Percentiles rank a stretch among this genome's conserved stretches.
Conservation (phyloP, 129 eudicot genomes). For the Centrapalus pauciflorus region DNA sequence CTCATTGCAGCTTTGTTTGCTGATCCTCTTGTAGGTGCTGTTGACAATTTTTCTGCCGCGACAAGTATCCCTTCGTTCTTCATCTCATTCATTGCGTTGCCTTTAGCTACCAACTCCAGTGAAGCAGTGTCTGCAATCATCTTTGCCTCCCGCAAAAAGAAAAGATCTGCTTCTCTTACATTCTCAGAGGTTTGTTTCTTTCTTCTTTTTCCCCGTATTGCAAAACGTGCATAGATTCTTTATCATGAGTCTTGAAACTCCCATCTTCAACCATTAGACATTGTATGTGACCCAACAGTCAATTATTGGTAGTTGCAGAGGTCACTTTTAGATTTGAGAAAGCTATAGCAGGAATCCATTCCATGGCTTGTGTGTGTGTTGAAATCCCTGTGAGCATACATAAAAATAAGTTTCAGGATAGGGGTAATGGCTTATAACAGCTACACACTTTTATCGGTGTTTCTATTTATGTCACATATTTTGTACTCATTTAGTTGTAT, state of each 20-base stretch:
- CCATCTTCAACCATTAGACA: neutral
- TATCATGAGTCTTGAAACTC: neutral
- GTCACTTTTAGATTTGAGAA: neutral
- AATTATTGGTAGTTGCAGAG: neutral
- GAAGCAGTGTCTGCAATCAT: slow-evolving; percentile 95
- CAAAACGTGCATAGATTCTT: neutral
- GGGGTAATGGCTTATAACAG: no score
- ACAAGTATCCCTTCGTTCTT: slow-evolving; percentile 89
- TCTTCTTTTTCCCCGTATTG: neutral
- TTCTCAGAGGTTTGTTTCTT: slow-evolving; percentile 74
- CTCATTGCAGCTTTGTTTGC: slow-evolving; percentile 84
- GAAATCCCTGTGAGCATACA: neutral
- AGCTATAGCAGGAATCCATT: no score
- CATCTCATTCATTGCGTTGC: slow-evolving; percentile 84
- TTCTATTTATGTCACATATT: neutral
- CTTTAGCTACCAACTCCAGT: slow-evolving; percentile 88
- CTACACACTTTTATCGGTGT: no score
- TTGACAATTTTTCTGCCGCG: slow-evolving; percentile 73
- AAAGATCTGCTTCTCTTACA: slow-evolving; percentile 85
- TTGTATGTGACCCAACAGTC: neutral
- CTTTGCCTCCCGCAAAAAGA: slow-evolving; percentile 70
- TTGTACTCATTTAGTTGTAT: neutral
- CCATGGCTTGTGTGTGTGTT: no score
- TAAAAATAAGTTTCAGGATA: neutral
- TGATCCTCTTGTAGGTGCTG: slow-evolving; percentile 90